Percentiles rank a stretch among this genome's conserved stretches.
Evolutionary conservation across 345 rosid species (phyloP).

Genomic region (Isatis tinctoria): DNA sequence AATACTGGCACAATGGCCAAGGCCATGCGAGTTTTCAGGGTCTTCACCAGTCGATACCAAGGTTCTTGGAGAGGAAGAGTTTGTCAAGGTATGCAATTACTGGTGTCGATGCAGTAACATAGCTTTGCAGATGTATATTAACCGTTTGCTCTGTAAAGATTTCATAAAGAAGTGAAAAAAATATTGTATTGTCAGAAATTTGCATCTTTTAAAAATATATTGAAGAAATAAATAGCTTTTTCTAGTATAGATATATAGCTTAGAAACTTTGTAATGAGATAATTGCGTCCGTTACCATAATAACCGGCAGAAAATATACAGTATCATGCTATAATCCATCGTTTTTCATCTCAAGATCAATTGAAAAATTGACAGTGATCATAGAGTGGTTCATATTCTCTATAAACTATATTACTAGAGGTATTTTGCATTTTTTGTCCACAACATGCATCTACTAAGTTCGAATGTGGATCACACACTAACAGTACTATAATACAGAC

Average conservation of each 20-base stretch:
- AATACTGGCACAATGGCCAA: neutral
- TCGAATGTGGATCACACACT: neutral
- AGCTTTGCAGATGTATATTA: slow-evolving; percentile 55
- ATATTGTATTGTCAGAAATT: neutral
- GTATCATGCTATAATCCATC: neutral
- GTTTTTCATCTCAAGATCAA: neutral
- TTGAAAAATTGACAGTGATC: neutral
- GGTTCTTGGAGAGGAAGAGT: slow-evolving; percentile 55
- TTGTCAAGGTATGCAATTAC: slow-evolving; percentile 54
- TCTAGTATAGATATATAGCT: neutral
- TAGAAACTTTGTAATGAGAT: neutral
- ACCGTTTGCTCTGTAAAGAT: slow-evolving; percentile 53
- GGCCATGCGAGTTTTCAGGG: neutral
- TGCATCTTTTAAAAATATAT: neutral
- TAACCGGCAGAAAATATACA: neutral
- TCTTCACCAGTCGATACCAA: slow-evolving; percentile 78
- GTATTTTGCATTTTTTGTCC: neutral
- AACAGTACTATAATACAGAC: neutral
- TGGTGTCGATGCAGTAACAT: slow-evolving; percentile 39
- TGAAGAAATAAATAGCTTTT: neutral
- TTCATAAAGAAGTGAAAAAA: neutral
- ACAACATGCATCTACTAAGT: neutral
- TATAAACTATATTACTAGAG: neutral
- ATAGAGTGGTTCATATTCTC: neutral
- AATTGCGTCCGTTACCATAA: neutral